Evolutionary conservation across 345 rosid genomes (phyloP), one percentile per base, ranked within the genome.

Genomic region (Ricinus communis): DNA sequence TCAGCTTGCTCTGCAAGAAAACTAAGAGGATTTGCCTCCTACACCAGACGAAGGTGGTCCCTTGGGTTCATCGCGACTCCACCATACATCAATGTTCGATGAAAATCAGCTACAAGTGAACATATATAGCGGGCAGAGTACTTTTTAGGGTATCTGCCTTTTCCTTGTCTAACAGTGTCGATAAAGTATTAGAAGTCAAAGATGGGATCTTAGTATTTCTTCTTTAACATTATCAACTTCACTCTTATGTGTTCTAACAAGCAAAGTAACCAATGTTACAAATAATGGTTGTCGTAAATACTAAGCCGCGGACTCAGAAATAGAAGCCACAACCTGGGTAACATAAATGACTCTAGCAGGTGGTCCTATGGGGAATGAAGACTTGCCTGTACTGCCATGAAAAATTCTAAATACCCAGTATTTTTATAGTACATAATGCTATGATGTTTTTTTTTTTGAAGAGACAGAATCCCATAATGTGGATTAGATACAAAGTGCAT

Each of bases 21-120:
- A 72, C 96, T 93, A 47, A 93, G 86, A 43, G 98, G 97, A 76
- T 93, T 93, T 59, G 92, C 97, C 82, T 91, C 97, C 8, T 91
- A 93, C 31, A 93, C 97, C 55, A 93, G 79, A 24, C 96, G 96
- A 22, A 93, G 93, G 79, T 93, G 98, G 78, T 87, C 91, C 77
- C 98, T 88, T 13, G 97, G 97, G 76, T 91, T 93, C 97, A 93
- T 93, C 70, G 96, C 93, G 19, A 93, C 80, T 13, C 98, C 97
- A 28, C 97, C 98, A 73, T 91, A 93, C 80, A 93, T 69, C 40
- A 93, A 51, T 4, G 98, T 93, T 71, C 98, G 82, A 68, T 93
- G 97, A 63, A 91, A 88, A 82, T 93, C 98, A 71, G 98, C 97
- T 30, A 93, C 97, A 36, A 93, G 81, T 65, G 96, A 93, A 77